Base-by-base conservation (phyloP, 2,329 filamentous ascomycete genomes). In the Aspergillus persii region DNA sequence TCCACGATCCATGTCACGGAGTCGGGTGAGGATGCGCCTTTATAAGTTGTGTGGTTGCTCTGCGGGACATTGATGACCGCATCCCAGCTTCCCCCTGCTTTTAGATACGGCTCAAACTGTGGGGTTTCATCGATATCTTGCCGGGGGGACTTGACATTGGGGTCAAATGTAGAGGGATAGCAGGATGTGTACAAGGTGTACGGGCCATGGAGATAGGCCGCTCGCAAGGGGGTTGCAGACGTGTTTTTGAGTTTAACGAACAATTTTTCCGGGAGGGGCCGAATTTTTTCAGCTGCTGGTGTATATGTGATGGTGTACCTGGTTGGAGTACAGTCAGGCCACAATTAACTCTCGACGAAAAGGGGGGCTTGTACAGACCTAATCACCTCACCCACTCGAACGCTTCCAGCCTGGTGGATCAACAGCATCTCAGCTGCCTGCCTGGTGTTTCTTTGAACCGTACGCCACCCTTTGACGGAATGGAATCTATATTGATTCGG, bases 91-190 rank as follows among this genome's bases (percentile, higher is more conserved):
- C 92, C 93, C 31, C 93, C 95, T 8, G 95, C 93, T 80, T 98
- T 98, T 71, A 99, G 84, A 80, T 96, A 94, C 50, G 95, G 94
- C 77, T 99, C 95, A 70, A 95, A 99, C 68, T 96, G 90, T 15
- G 95, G 95, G 1, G 89, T 84, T 50, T 91, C 91, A 78, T 92
- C 88, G 54, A 82, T 81, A 54, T 87, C 84, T 1, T 89, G 84
- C 54, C 88, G 82, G 59, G 88, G 85, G 67, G 90, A 88, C 72
- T 91, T 92, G 65, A 83, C 80, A 76, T 96, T 92, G 2, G 94
- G 92, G 69, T 93, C 84, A 79, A 95, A 98, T 50, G 83, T 86
- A 15, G 90, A 83, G 0, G 94, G 92, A 69, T 96, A 96, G 27
- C 92, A 90, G 54, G 93, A 88, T 52, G 93, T 89, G 69, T 92